A percentile compares a stretch with the other conserved stretches of the same genome.
Conservation (phyloP, 768 basidiomycete species). For the Auricularia cornea region DNA sequence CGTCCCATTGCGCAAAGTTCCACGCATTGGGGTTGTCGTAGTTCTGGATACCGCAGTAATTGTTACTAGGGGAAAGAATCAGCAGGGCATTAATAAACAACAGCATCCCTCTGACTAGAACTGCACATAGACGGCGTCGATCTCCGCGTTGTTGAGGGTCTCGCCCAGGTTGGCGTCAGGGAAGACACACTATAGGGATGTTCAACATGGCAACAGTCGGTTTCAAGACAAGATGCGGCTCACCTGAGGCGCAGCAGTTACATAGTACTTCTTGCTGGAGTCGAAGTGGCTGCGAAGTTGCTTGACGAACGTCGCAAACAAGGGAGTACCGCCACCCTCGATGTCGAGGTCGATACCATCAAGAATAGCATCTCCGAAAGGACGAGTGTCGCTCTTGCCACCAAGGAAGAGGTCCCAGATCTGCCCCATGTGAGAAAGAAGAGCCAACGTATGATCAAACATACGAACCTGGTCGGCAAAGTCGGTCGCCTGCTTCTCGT, state of each 20-base stretch:
- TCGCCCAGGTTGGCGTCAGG: constrained; percentile 11
- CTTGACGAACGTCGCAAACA: constrained; percentile 8
- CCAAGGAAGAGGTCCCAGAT: constrained; percentile 12
- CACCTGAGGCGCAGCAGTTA: constrained; percentile 10
- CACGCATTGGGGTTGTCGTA: neutral
- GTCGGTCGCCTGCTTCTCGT: constrained; percentile 8
- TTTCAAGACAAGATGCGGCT: no score
- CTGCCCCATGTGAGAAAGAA: constrained; percentile 8
- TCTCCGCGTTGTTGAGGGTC: constrained; percentile 6
- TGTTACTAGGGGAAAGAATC: constrained; percentile 6
- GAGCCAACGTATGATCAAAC: constrained; percentile 7
- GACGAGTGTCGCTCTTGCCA: constrained; percentile 9
- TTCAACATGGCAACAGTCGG: no score
- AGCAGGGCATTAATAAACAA: no score
- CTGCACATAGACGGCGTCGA: constrained; percentile 14
- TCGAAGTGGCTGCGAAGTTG: constrained; percentile 9
- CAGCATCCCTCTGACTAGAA: no score
- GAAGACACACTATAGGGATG: constrained; percentile 6
- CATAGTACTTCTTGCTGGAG: constrained; percentile 13
- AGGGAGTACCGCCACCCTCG: constrained; percentile 7
- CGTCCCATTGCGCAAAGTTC: constrained; percentile 5
- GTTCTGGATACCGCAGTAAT: constrained; percentile 9
- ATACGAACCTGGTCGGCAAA: constrained; percentile 12
- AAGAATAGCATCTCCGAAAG: constrained; percentile 9
- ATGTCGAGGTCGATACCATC: constrained; percentile 13